A percentile compares a stretch with the other conserved stretches of the same genome.
Evolutionary conservation across 768 basidiomycete genomes (phyloP).

Genomic region (Pleurotus eryngii): DNA sequence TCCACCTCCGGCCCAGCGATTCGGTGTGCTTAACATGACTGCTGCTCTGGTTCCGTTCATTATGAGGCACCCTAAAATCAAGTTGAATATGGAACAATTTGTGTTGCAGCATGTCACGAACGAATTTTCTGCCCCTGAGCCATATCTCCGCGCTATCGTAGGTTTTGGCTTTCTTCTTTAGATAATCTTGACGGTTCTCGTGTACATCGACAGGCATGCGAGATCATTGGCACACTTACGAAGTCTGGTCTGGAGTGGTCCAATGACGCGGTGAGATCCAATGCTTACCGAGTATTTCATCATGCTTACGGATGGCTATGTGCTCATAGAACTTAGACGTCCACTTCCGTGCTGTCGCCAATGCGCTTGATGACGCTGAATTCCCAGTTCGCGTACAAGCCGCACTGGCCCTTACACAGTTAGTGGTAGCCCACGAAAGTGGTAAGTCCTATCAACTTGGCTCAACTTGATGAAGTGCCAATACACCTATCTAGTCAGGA

Average conservation of each 20-base stretch:
- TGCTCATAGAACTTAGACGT: constrained; percentile 50
- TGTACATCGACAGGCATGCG: constrained; percentile 55
- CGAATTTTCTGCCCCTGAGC: constrained; percentile 61
- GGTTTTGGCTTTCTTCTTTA: constrained; percentile 23
- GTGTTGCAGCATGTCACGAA: constrained; percentile 71
- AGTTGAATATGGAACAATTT: constrained; percentile 74
- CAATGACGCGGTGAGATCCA: constrained; percentile 49
- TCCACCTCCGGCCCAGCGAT: constrained; percentile 62
- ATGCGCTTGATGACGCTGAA: constrained; percentile 72
- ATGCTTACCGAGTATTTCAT: constrained; percentile 1
- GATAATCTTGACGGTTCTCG: not conserved
- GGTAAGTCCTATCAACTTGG: constrained; percentile 36
- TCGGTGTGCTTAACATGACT: constrained; percentile 84
- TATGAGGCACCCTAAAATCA: constrained; percentile 82
- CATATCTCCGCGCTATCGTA: constrained; percentile 77
- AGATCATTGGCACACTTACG: constrained; percentile 73
- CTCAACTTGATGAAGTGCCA: not conserved
- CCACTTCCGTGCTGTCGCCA: constrained; percentile 63
- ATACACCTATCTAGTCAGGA: constrained; percentile 47
- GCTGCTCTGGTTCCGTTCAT: constrained; percentile 74
- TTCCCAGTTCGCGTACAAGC: constrained; percentile 85
- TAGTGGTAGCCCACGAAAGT: constrained; percentile 60
- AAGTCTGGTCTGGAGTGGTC: constrained; percentile 69
- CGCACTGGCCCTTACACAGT: constrained; percentile 73
- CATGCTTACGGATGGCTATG: constrained; percentile 3